phyloP scores from a whole-genome alignment of 2,329 filamentous ascomycete genomes.

The Fusarium udum region DNA sequence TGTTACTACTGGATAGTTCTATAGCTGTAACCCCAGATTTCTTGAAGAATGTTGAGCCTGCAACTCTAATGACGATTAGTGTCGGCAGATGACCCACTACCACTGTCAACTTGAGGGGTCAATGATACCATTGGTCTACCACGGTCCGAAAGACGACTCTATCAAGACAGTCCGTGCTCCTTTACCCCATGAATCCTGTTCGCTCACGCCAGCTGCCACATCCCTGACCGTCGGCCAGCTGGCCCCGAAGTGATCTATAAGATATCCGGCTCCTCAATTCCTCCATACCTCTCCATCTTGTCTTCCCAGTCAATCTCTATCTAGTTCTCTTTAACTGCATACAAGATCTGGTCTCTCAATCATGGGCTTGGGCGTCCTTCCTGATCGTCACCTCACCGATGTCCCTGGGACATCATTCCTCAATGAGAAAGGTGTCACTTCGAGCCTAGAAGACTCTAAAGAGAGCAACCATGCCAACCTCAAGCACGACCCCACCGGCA shows the following conservation, averaged over 20 bases:
- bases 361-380: background rate
- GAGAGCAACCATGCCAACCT: background rate
- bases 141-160: accelerated
- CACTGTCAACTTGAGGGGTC: background rate
- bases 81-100: background rate
- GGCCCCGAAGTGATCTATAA: background rate
- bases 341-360: background rate
- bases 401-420: background rate
- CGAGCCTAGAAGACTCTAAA: accelerated
- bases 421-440: background rate
- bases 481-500: background rate
- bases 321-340: accelerated
- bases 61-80: background rate
- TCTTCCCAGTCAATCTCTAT: background rate
- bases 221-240: background rate
- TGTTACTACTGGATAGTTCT: background rate
- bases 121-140: background rate
- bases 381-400: background rate
- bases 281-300: accelerated
- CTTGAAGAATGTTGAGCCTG: too few species aligned
- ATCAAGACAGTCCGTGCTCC: background rate
- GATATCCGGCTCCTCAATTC: accelerated
- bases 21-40: background rate
- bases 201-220: background rate
- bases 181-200: background rate